Base-by-base conservation (phyloP, 1,284 basidiomycete genomes). In the Ceratobasidium theobromae region DNA sequence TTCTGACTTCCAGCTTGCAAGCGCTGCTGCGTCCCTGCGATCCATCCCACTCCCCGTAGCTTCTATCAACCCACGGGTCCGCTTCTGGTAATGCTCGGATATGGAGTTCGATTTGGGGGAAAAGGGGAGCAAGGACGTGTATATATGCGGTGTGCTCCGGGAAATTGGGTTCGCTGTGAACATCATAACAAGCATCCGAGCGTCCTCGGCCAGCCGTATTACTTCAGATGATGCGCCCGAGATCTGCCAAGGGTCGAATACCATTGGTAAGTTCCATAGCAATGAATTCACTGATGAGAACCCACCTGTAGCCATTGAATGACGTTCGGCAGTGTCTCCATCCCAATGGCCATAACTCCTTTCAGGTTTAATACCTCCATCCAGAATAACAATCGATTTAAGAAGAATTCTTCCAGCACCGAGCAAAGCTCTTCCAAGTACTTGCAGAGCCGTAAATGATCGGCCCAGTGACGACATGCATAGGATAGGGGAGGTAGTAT, bases 351-450 rank as follows among this genome's bases (percentile, higher is more conserved):
- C 12, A 43, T 27, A 12, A n/a, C 12, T 21, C 40, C 48, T n/a
- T 53, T 30, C 27, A 64, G 18, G 38, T 33, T 52, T 27, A 64
- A 11, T 1, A 64, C 27, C 16, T 64, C 60, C 48, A 64, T 40
- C 60, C 60, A 64, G 9, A 64, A 38, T 8, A 64, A 33, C 4
- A 51, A 32, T 4, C 49, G 33, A 1, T 0, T 33, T 9, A 35
- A 40, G 9, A 64, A 18, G n/a, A 64, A 43, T 0, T 45, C 35
- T n/a, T 38, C 14, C 2, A 64, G 16, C 16, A 32, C 28, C 9
- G 3, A 5, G 0, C 11, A 3, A 3, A 64, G 25, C 1, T 3
- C 14, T 8, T 32, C 38, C 14, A 14, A 40, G 8, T 1, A 5
- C 8, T 9, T 12, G 0, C 14, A 4, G 4, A n/a, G 23, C 1